Evolutionary conservation across 1,284 basidiomycete species (phyloP).

Genomic region (Fomitopsis palustris): DNA sequence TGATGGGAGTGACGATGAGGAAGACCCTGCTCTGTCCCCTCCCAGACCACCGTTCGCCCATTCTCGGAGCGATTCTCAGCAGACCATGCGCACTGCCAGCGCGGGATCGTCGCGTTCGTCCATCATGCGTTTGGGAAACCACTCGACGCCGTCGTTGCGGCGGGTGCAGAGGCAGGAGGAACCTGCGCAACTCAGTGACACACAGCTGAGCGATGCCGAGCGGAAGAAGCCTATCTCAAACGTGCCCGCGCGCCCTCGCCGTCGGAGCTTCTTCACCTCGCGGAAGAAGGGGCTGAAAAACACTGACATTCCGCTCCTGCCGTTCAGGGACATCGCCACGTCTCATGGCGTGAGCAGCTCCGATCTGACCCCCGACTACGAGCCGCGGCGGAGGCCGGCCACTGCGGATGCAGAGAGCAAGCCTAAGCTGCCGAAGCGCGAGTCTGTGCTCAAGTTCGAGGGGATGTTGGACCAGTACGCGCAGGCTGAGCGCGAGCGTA

Average conservation of each 20-base stretch:
- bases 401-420: constrained; percentile 17
- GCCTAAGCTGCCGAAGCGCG: constrained; percentile 39
- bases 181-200: neutral
- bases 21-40: constrained; percentile 5
- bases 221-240: constrained; percentile 29
- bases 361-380: constrained; percentile 1
- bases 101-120: constrained; percentile 26
- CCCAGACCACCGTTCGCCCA: constrained; percentile 2
- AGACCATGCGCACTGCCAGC: constrained; percentile 9
- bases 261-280: constrained; percentile 17
- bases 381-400: constrained; percentile 17
- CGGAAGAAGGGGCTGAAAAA: constrained; percentile 19
- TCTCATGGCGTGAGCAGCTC: neutral
- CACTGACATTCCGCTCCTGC: constrained; percentile 12
- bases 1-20: constrained; percentile 39
- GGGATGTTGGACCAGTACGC: constrained; percentile 75
- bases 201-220: constrained; percentile 6
- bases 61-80: constrained; percentile 11
- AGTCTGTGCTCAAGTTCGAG: constrained; percentile 61
- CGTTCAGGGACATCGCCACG: constrained; percentile 4
- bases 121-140: constrained; percentile 40
- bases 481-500: constrained; percentile 67
- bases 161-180: constrained; percentile 7
- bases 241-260: constrained; percentile 19
- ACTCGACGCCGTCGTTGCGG: constrained; percentile 30